phyloP scores from a whole-genome alignment of 2,329 filamentous ascomycete species.

The Penicillium sp. region DNA sequence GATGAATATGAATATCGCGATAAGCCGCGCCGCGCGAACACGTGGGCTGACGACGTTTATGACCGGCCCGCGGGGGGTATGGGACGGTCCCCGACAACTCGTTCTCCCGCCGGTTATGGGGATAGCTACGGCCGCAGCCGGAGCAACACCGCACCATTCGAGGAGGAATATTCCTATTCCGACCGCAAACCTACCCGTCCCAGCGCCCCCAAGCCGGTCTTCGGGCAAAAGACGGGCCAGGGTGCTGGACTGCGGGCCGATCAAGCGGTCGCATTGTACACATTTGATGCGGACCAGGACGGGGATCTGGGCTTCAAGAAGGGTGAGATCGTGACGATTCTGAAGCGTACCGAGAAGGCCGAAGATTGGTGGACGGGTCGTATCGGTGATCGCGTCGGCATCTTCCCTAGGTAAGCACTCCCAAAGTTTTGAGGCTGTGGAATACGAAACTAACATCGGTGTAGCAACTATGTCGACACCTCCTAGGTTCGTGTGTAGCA shows the following conservation, averaged over 20 bases:
- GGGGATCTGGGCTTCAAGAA: slow-evolving; percentile 96
- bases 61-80: slow-evolving; percentile 40
- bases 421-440: no score
- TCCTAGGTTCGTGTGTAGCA: slow-evolving; percentile 22
- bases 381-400: slow-evolving; percentile 79
- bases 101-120: slow-evolving; percentile 31
- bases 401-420: slow-evolving; percentile 73
- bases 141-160: slow-evolving; percentile 40
- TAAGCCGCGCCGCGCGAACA: slow-evolving; percentile 46
- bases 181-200: slow-evolving; percentile 71
- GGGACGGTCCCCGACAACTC: slow-evolving; percentile 35
- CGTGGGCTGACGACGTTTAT: slow-evolving; percentile 52
- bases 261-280: slow-evolving; percentile 87
- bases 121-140: slow-evolving; percentile 29
- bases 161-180: slow-evolving; percentile 54
- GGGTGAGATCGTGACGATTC: slow-evolving; percentile 89
- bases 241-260: slow-evolving; percentile 53
- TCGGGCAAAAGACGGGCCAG: slow-evolving; percentile 52
- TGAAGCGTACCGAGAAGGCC: slow-evolving; percentile 90
- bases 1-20: slow-evolving; percentile 59
- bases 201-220: slow-evolving; percentile 84
- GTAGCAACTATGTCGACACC: slow-evolving; percentile 40
- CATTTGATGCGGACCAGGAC: slow-evolving; percentile 89
- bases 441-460: slow-evolving; percentile 9
- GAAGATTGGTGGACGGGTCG: slow-evolving; percentile 98